These are phyloP conservation scores for Skeletonema grethae DNA, from an alignment of 108 stramenopile genomes.

Conservation along the genomic window DNA sequence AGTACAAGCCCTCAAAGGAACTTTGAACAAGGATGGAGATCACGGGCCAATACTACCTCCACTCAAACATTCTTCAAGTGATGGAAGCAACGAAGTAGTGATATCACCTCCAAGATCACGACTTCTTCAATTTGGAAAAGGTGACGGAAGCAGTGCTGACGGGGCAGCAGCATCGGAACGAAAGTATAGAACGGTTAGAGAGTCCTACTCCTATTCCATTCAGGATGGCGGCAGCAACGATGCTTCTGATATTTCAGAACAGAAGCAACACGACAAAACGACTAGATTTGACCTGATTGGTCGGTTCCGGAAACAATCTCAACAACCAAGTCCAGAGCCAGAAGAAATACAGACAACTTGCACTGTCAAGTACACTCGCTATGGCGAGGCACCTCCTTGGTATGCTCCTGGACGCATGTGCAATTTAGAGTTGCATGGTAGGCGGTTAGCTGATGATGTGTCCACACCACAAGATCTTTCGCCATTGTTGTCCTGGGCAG, in stretches of 20 bases:
- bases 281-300: constrained; percentile 6
- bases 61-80: constrained; percentile 10
- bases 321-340: background rate
- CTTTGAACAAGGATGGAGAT: constrained; percentile 17
- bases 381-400: constrained; percentile 86
- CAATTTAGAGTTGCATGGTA: constrained; percentile 69
- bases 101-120: constrained; percentile 60
- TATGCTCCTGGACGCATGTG: constrained; percentile 78
- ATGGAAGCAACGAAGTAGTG: constrained; percentile 24
- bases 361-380: constrained; percentile 71
- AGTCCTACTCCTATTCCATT: constrained; percentile 67
- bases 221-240: background rate
- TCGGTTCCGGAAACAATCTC: background rate
- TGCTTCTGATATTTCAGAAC: background rate
- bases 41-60: constrained; percentile 40
- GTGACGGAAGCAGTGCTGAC: constrained; percentile 18
- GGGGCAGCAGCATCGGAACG: background rate
- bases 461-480: constrained; percentile 9
- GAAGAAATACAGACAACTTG: constrained; percentile 12
- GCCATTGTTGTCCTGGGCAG: constrained; percentile 22
- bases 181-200: constrained; percentile 69
- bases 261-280: background rate
- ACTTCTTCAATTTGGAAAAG: constrained; percentile 65
- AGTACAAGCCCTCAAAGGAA: constrained; percentile 48
- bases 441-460: constrained; percentile 9